Evolutionary conservation across 2,329 filamentous ascomycete species (phyloP), one percentile per base, ranked within the genome.

Genomic region (Aspergillus unguis): DNA sequence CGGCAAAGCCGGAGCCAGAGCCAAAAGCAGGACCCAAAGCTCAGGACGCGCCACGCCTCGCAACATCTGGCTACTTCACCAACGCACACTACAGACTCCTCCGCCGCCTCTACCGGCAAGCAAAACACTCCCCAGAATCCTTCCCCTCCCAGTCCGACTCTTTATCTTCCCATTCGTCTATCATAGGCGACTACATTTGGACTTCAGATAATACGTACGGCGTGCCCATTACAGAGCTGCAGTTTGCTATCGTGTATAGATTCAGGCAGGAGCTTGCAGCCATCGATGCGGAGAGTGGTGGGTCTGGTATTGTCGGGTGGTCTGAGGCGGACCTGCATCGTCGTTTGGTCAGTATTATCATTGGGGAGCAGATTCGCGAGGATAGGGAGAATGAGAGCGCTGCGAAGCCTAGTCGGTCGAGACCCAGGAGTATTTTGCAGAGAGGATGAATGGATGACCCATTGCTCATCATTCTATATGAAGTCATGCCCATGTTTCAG

Each of bases 261-360:
- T 75, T 75, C 58, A 62, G 66, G 44, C 66, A 66, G 56, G 67
- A 74, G 37, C 59, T 75, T 46, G 61, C 67, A 43, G 61, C 63
- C 29, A 66, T 62, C 10, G 68, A 71, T 52, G 54, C 68, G 51
- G 65, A 62, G 49, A 66, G 65, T 43, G 72, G 71, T 41, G 70
- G 70, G 23, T 64, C 62, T 38, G 72, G 67, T 32, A 65, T 64
- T 50, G 59, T 72, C 58, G 72, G 69, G 47, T 77, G 75, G 75
- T 71, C 64, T 27, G 73, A 74, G 40, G 70, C 73, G 44, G 72
- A 77, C 40, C 59, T 77, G 52, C 68, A 74, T 53, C 67, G 66
- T 58, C 65, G 73, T 56, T 60, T 77, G 53, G 74, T 76, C 52
- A 75, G 75, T 53, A 68, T 77, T 50, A 75, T 76, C 28, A 72